phyloP scores from a whole-genome alignment of 1,284 basidiomycete genomes.

The Mycosarcoma maydis region DNA sequence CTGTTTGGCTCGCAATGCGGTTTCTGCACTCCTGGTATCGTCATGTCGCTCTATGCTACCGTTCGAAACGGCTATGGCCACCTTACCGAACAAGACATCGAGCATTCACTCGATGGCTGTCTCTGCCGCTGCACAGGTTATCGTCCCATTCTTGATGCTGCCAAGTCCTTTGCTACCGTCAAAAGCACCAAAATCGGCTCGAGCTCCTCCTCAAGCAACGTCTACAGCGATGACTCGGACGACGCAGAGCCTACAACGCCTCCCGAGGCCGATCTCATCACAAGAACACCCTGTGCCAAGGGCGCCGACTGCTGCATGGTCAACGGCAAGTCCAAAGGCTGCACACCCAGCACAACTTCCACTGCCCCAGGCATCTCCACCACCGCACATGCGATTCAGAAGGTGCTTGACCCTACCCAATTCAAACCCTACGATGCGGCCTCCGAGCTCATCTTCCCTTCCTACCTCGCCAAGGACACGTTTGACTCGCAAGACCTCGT shows the following conservation, averaged over 20 bases:
- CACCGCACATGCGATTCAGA: slow-evolving; percentile 35
- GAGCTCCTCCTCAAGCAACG: slow-evolving; percentile 1
- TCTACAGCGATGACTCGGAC: slow-evolving; percentile 40
- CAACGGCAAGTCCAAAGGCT: slow-evolving; percentile 40
- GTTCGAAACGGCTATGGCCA: slow-evolving; percentile 60
- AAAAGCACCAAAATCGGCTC: slow-evolving; percentile 26
- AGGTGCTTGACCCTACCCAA: slow-evolving; percentile 31
- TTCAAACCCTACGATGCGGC: slow-evolving; percentile 63
- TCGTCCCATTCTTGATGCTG: slow-evolving; percentile 57
- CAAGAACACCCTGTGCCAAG: slow-evolving; percentile 44
- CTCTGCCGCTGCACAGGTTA: slow-evolving; percentile 66
- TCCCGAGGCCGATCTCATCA: slow-evolving; percentile 43
- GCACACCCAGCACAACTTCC: slow-evolving; percentile 6
- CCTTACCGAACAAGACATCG: slow-evolving; percentile 65
- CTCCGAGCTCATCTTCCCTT: slow-evolving; percentile 67
- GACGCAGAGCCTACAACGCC: slow-evolving; percentile 38
- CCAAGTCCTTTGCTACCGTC: slow-evolving; percentile 56
- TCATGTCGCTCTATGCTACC: slow-evolving; percentile 68
- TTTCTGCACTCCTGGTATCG: slow-evolving; percentile 64
- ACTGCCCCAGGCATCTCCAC: slow-evolving; percentile 24
- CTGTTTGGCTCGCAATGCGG: slow-evolving; percentile 67
- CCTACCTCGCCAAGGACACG: slow-evolving; percentile 56
- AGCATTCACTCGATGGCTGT: slow-evolving; percentile 67
- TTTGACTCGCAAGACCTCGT: slow-evolving; percentile 55
- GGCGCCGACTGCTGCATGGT: slow-evolving; percentile 55